Conservation (phyloP, 2,329 filamentous ascomycete genomes). For the Diaporthe sp. region DNA sequence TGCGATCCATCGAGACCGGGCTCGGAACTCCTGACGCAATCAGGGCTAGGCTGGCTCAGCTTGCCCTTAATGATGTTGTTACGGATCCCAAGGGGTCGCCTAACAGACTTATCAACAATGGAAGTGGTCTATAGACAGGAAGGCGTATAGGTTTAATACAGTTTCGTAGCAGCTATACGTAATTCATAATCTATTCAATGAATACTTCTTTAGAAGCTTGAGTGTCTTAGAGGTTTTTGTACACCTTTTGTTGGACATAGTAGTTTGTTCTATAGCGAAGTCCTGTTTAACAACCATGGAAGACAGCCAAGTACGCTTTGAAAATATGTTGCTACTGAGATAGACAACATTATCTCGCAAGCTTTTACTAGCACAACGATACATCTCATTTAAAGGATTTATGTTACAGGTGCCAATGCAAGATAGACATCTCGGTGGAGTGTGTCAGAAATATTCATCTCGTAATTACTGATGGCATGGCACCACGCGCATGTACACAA, state of each 20-base stretch:
- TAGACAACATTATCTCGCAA: too few species aligned
- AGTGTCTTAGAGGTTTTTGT: neutral
- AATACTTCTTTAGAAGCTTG: too few species aligned
- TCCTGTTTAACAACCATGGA: too few species aligned
- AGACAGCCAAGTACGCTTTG: too few species aligned
- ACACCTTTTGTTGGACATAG: neutral
- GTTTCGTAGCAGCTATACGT: neutral
- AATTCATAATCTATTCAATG: neutral
- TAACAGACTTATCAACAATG: slow-evolving; percentile 9
- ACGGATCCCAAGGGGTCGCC: slow-evolving; percentile 1
- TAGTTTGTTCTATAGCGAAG: neutral
- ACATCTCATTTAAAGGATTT: too few species aligned
- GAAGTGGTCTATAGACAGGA: neutral
- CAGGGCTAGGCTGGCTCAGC: slow-evolving; percentile 4
- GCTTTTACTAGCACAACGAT: too few species aligned
- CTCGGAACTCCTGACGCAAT: slow-evolving; percentile 1
- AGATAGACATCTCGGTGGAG: too few species aligned
- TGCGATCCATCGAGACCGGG: slow-evolving; percentile 17
- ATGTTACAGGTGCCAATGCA: too few species aligned
- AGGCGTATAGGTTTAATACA: neutral
- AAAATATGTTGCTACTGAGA: too few species aligned
- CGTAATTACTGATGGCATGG: too few species aligned
- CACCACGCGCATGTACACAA: too few species aligned
- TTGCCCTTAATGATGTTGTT: neutral
- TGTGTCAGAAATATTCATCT: too few species aligned